Evolutionary conservation across 805 yeast species (phyloP), one percentile per base, ranked within the genome.

Genomic region (Metschnikowia arizonensis): DNA sequence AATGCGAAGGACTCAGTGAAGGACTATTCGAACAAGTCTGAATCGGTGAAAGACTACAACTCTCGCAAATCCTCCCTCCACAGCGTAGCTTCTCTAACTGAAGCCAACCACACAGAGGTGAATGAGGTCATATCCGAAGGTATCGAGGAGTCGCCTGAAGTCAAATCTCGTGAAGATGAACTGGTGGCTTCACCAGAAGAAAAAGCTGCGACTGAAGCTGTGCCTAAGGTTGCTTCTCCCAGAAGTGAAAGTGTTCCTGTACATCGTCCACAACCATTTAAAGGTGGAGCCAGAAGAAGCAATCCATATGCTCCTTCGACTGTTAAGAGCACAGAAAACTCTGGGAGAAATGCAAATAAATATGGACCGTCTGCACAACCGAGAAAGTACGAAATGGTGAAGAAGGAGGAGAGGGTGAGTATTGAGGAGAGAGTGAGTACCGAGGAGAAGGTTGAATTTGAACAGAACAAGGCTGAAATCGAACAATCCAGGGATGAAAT

Each of bases 311-410:
- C 40, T 33, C 35, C 39, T 38, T 17, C 42, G 55, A 26, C 57
- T 61, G 21, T 51, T 56, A 12, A 48, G 54, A 29, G 33, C 36
- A 7, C 38, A 41, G 12, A 35, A 3, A 12, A 18, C 12, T n/a
- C 21, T 14, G n/a, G 17, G 34, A 10, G 15, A 29, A 45, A 30
- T 33, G 35, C 38, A 12, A 40, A 55, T 14, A 50, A 34, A 23
- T 50, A 50, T 19, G 53, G 54, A 2, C 53, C 54, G 3, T 35
- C 55, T 12, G 40, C 33, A n/a, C 15, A 40, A 55, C 14, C 45
- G 8, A 29, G 32, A 19, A 32, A 47, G 25, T 30, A 26, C n/a
- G 40, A 42, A 17, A 49, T 25, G 45, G 45, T 46, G 31, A 43
- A 46, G 30, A 18, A 30, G 31, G 46, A 40, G 39, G 43, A 41